Percentiles rank a stretch among this genome's conserved stretches.
These are phyloP conservation scores for Xylaria sp. DNA, from an alignment of 2,329 filamentous ascomycete species.

Conservation along the genomic window DNA sequence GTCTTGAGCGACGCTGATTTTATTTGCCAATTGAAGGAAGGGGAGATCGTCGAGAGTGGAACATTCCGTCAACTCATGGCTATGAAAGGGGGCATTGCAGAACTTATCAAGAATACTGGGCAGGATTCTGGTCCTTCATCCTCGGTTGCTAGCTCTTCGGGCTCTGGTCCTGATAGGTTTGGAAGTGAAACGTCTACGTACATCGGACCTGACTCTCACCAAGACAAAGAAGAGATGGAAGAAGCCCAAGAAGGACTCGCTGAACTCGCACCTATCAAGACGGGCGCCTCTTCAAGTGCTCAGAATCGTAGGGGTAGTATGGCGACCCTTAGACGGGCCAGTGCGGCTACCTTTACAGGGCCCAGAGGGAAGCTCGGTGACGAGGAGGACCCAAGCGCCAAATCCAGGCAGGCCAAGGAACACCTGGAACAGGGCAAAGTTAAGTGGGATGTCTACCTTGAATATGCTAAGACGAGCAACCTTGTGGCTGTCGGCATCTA, in stretches of 20 bases:
- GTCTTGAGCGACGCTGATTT: slow-evolving; percentile 90
- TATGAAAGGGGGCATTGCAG: slow-evolving; percentile 90
- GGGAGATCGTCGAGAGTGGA: slow-evolving; percentile 84
- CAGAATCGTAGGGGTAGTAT: slow-evolving; percentile 76
- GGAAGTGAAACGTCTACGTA: slow-evolving; percentile 68
- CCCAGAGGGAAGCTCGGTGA: slow-evolving; percentile 85
- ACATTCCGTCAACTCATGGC: slow-evolving; percentile 92
- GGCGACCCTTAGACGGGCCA: slow-evolving; percentile 86
- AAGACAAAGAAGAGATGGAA: slow-evolving; percentile 74
- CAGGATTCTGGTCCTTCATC: slow-evolving; percentile 62
- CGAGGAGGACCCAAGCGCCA: slow-evolving; percentile 79
- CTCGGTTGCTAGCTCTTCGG: slow-evolving; percentile 46
- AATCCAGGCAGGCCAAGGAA: slow-evolving; percentile 88
- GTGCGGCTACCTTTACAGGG: slow-evolving; percentile 88
- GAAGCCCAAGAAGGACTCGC: slow-evolving; percentile 81
- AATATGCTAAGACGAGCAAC: slow-evolving; percentile 97
- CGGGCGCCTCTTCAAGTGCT: slow-evolving; percentile 57
- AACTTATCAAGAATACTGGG: slow-evolving; percentile 81
- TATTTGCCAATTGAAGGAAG: slow-evolving; percentile 85
- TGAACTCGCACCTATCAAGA: slow-evolving; percentile 80
- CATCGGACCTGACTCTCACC: slow-evolving; percentile 62
- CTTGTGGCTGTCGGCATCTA: slow-evolving; percentile 85
- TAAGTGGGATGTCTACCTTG: slow-evolving; percentile 93
- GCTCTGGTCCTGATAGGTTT: slow-evolving; percentile 57
- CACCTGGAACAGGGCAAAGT: slow-evolving; percentile 95